A percentile compares a stretch with the other conserved stretches of the same genome.
Conservation (phyloP, 164 flowering plant genomes). For the Stephania japonica region DNA sequence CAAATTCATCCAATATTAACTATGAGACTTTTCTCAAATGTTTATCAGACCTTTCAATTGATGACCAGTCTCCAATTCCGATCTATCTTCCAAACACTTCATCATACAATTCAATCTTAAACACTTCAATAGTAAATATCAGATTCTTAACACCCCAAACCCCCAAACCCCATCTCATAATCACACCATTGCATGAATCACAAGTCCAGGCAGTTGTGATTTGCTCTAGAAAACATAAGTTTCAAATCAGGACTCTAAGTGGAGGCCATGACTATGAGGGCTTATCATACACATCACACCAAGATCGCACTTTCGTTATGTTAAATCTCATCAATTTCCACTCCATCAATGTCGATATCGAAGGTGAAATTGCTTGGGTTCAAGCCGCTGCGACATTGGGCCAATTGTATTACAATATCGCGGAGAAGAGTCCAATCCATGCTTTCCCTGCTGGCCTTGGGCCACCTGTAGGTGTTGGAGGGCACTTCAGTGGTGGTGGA, state of each 20-base stretch:
- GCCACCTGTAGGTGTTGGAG: conserved; percentile 2
- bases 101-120: neutral
- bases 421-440: neutral
- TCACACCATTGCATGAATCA: neutral
- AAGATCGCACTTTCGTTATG: neutral
- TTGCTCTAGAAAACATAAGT: neutral
- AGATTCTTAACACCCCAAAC: neutral
- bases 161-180: neutral
- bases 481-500: conserved; percentile 11
- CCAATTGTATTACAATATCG: conserved; percentile 2
- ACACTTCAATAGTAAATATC: neutral
- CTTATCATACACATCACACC: neutral
- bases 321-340: neutral
- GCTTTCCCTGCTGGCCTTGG: conserved; percentile 1
- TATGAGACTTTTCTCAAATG: too few relatives aligned
- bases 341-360: neutral
- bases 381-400: neutral
- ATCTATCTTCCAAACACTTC: neutral
- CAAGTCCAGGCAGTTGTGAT: conserved; percentile 1
- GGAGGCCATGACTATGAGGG: conserved; percentile 13
- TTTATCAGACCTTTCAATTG: too few relatives aligned
- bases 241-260: conserved; percentile 2
- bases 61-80: neutral
- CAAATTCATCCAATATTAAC: too few relatives aligned
- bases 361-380: conserved; percentile 6